These are phyloP conservation scores for Olyra latifolia DNA, from an alignment of 176 grass and related monocot genomes.

Conservation along the genomic window DNA sequence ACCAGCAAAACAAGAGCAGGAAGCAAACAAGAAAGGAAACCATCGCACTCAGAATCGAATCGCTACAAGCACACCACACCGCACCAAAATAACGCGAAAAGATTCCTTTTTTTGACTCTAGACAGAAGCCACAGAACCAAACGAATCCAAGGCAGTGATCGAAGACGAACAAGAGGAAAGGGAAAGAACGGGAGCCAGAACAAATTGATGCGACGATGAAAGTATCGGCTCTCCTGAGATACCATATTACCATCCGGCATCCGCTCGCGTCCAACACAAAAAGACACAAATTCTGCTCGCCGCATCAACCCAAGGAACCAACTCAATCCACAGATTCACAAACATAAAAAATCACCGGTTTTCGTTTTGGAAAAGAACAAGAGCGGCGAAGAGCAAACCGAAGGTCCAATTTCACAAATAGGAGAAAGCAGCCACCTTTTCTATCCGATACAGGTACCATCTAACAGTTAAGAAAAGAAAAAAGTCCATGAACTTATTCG, in stretches of 20 bases:
- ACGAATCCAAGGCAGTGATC: conserved; percentile 36
- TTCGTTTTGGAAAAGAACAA: conserved; percentile 18
- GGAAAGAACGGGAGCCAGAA: not conserved
- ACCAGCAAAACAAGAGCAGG: conserved; percentile 29
- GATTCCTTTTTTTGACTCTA: conserved; percentile 17
- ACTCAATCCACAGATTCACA: not conserved
- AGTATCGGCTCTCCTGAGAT: not conserved
- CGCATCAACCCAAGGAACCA: conserved; percentile 12
- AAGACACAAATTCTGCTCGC: not conserved
- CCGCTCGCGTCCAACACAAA: not conserved
- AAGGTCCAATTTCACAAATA: conserved; percentile 6
- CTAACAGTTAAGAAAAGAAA: not conserved
- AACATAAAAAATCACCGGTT: not conserved
- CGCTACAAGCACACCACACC: conserved; percentile 14
- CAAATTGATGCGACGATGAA: conserved; percentile 4
- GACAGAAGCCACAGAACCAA: not conserved
- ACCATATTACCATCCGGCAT: not conserved
- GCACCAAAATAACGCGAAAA: conserved; percentile 10
- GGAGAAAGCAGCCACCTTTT: not conserved
- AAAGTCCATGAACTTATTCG: not conserved
- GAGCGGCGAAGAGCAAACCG: not conserved
- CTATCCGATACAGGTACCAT: not conserved
- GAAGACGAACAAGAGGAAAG: not conserved
- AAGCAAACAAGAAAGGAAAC: conserved; percentile 23
- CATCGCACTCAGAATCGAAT: conserved; percentile 12